phyloP scores from a whole-genome alignment of 805 yeast genomes.

The Ogataea chonburiensis region DNA sequence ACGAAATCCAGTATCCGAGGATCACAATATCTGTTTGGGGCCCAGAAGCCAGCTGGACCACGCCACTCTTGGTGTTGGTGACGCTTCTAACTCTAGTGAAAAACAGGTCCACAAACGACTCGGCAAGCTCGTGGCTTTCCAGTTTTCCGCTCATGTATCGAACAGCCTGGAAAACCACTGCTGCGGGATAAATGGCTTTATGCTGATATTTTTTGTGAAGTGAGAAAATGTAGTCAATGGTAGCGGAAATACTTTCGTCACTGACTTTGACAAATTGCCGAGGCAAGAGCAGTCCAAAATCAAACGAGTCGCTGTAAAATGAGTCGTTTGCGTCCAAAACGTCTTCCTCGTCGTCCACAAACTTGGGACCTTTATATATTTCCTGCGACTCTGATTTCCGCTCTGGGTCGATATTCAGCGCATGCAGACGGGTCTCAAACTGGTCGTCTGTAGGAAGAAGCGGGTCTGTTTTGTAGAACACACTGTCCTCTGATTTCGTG shows the following conservation, averaged over 20 bases:
- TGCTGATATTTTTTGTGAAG: conserved; percentile 47
- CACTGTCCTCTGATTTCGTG: conserved; percentile 9
- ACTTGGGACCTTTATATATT: conserved; percentile 26
- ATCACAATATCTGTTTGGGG: conserved; percentile 57
- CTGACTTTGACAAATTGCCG: conserved; percentile 62
- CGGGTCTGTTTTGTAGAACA: conserved; percentile 21
- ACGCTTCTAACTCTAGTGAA: conserved; percentile 60
- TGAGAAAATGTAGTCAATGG: conserved; percentile 47
- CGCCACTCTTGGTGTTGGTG: conserved; percentile 60
- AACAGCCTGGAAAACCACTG: conserved; percentile 65
- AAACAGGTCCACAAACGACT: conserved; percentile 58
- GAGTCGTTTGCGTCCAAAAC: conserved; percentile 35
- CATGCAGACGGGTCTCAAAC: conserved; percentile 37
- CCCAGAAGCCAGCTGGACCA: conserved; percentile 32
- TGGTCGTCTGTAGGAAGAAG: conserved; percentile 20
- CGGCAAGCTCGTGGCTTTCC: conserved; percentile 54
- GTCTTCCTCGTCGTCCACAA: conserved; percentile 33
- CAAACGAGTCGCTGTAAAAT: conserved; percentile 41
- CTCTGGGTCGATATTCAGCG: conserved; percentile 23
- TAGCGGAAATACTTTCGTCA: conserved; percentile 52
- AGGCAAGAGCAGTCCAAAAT: conserved; percentile 52
- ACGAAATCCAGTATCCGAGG: conserved; percentile 86
- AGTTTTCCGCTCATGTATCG: conserved; percentile 62
- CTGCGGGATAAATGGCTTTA: conserved; percentile 61
- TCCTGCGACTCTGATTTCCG: conserved; percentile 16